Base-by-base conservation (phyloP, 2,329 filamentous ascomycete genomes). In the Fusarium siculi region DNA sequence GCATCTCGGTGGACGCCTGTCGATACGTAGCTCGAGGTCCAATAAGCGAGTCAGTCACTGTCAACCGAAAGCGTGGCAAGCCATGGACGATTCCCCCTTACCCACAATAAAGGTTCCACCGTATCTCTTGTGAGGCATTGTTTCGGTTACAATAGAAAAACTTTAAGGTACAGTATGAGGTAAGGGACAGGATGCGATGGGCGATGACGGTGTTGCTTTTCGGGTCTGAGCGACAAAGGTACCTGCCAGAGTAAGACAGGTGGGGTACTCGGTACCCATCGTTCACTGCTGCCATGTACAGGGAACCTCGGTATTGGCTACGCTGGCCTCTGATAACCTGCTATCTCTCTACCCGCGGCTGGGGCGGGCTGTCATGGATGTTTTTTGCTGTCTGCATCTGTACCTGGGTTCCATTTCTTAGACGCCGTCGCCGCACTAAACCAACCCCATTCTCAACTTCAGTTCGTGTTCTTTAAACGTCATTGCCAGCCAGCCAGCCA, bases 31-130 rank as follows among this genome's bases (percentile, higher is more conserved):
- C 58, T 59, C 59, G 53, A 52, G 60, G 43, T 69, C 74, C 72
- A 73, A 69, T 73, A 65, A 59, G 64, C 74, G 74, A 77, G 76
- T 76, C 76, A 78, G 61, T 54, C 50, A 42, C 36, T 43, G 30
- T 50, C 43, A 63, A 46, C 37, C 56, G 44, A 66, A 68, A 63
- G 72, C 73, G 73, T 78, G 73, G 70, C 73, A 68, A 73, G 50
- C 46, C 65, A 76, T 69, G 66, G 50, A 57, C 52, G 57, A 53
- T 68, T 60, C 32, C 43, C 59, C 63, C 57, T 71, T 77, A 77
- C 73, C 75, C 75, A 77, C 75, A 72, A 63, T 66, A 63, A 55
- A 18, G 74, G 74, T 76, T 76, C 76, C 74, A 76, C 74, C 70
- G 46, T 52, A 40, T 64, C 56, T 58, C 63, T 52, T 66, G 42